Conservation (phyloP, 306 rosid genomes). For the Malus asiatica region DNA sequence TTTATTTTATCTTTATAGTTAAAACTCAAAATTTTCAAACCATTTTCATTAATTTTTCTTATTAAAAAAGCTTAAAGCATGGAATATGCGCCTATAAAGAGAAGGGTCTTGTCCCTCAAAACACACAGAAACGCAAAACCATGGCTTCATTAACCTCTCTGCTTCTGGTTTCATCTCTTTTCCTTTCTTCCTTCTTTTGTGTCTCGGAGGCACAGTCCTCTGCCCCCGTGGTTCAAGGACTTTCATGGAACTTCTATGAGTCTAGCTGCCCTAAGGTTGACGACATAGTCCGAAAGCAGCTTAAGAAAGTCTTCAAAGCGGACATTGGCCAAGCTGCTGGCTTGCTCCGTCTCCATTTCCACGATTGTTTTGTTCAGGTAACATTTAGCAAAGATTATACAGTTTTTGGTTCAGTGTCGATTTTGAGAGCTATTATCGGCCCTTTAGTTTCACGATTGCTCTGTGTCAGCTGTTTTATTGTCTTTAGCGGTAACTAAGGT, state of each 20-base stretch:
- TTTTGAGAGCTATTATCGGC: no score
- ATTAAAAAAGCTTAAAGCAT: not conserved
- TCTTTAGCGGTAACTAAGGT: no score
- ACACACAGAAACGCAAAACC: not conserved
- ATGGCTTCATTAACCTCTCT: slow-evolving; percentile 13
- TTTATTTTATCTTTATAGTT: no score
- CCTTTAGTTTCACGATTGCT: no score
- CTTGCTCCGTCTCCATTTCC: slow-evolving; percentile 69
- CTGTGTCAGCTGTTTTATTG: no score
- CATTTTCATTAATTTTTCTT: no score
- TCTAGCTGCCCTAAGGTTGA: slow-evolving; percentile 43
- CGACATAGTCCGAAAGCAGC: slow-evolving; percentile 41
- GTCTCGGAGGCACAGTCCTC: slow-evolving; percentile 12
- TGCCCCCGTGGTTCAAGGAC: slow-evolving; percentile 29
- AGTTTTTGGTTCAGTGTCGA: no score
- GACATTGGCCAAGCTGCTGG: slow-evolving; percentile 72
- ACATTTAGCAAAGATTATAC: not conserved
- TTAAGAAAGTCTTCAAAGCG: slow-evolving; percentile 39
- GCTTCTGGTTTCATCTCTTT: slow-evolving; percentile 18
- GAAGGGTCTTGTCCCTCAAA: not conserved
- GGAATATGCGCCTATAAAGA: not conserved
- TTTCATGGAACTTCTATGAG: slow-evolving; percentile 40
- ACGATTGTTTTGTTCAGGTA: slow-evolving; percentile 82
- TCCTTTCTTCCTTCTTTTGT: not conserved
- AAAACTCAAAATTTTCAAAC: no score